A percentile compares a stretch with the other conserved stretches of the same genome.
These are phyloP conservation scores for Esteya vermicola DNA, from an alignment of 2,329 filamentous ascomycete genomes.

Conservation along the genomic window DNA sequence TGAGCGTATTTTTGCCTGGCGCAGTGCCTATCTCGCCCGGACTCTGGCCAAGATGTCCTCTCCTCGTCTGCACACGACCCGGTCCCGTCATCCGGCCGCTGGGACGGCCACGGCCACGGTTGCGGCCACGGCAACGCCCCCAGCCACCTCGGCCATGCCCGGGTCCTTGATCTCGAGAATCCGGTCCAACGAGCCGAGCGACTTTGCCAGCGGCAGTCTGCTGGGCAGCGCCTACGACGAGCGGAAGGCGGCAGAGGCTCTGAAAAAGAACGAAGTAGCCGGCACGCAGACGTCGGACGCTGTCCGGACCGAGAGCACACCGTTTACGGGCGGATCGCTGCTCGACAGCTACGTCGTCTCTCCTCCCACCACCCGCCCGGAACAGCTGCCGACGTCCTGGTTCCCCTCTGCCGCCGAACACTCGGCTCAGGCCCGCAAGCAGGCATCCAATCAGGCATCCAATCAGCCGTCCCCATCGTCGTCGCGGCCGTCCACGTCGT, in stretches of 20 bases:
- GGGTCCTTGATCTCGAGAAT: neutral
- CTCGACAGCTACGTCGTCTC: neutral
- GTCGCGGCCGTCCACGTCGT: constrained; percentile 6
- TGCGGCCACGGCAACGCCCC: neutral
- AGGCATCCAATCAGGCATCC: too few relatives aligned
- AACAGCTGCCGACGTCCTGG: constrained; percentile 17
- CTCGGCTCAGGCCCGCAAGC: constrained; percentile 10
- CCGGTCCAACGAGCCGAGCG: constrained; percentile 9
- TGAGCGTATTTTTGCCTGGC: constrained; percentile 61
- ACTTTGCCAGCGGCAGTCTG: constrained; percentile 37
- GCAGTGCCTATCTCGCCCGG: constrained; percentile 82
- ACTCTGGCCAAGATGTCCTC: constrained; percentile 33
- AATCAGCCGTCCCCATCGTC: neutral
- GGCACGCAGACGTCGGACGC: neutral
- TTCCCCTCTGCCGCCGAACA: constrained; percentile 22
- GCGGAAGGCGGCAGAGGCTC: constrained; percentile 24
- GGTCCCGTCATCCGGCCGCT: too few relatives aligned
- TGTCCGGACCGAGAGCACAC: too few relatives aligned
- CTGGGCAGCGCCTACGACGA: constrained; percentile 34
- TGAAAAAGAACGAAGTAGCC: neutral
- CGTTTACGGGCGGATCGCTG: neutral
- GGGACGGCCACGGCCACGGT: too few relatives aligned
- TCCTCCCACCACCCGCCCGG: neutral
- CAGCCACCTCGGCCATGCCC: neutral
- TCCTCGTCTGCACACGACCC: neutral